Base-by-base conservation (phyloP, 495 filamentous ascomycete genomes). In the Neurospora cerealis region DNA sequence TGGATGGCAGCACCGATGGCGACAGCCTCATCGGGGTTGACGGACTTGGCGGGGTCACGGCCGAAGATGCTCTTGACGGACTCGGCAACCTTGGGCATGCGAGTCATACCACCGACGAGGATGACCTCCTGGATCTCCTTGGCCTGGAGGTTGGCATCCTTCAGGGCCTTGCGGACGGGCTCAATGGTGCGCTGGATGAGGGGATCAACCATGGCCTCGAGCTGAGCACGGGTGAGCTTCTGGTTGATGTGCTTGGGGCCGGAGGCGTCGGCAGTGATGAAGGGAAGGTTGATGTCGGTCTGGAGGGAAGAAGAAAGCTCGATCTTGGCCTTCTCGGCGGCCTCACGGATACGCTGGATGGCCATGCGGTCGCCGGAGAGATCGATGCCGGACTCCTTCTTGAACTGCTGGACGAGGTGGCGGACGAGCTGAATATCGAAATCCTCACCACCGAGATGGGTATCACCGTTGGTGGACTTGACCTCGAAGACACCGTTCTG, bases 291-390 rank as follows among this genome's bases (percentile, higher is more conserved):
- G 86, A 98, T 98, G 83, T 99, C 96, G 73, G 96, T 99, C 85
- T 98, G 95, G 77, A 96, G 89, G 71, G 94, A 93, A 28, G 95
- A 98, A 4, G 96, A 98, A 75, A 99, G 89, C 86, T 99, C 96
- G 80, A 98, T 99, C 93, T 99, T 99, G 81, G 96, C 96, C 91
- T 99, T 99, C 90, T 99, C 96, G 75, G 96, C 96, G 75, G 96
- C 96, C 87, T 99, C 96, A 85, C 96, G 96, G 83, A 99, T 98
- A 86, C 96, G 89, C 88, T 99, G 96, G 78, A 99, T 96, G 73
- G 96, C 96, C 96, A 99, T 98, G 80, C 96, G 95, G 88, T 99
- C 96, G 76, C 85, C 85, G 42, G 92, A 92, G 70, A 99, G 89
- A 83, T 99, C 96, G 74, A 98, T 93, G 71, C 93, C 91, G 39